A percentile compares a stretch with the other conserved stretches of the same genome.
phyloP scores from a whole-genome alignment of 208 protist species.

The Leishmania tarentolae region DNA sequence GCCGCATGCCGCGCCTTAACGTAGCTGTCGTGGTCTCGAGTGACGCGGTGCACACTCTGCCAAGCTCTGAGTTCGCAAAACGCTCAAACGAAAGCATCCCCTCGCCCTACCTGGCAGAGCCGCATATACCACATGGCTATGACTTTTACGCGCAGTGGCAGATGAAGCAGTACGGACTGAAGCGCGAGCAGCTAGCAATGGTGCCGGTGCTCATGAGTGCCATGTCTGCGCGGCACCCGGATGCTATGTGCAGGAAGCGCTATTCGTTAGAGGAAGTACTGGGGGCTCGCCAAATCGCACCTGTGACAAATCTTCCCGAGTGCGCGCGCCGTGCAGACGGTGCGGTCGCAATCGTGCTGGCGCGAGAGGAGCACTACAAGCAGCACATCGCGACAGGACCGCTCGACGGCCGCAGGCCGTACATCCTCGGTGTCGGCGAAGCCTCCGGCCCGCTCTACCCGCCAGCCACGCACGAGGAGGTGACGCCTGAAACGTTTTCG shows the following conservation, averaged over 20 bases:
- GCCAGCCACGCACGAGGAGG: slow-evolving; percentile 42
- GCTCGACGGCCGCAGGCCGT: slow-evolving; percentile 21
- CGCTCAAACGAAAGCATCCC: slow-evolving; percentile 46
- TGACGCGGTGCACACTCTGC: slow-evolving; percentile 57
- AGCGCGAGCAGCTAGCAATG: slow-evolving; percentile 79
- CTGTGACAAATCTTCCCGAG: slow-evolving; percentile 56
- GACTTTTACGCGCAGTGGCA: slow-evolving; percentile 78
- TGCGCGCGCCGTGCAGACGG: slow-evolving; percentile 78
- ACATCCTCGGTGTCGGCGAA: slow-evolving; percentile 57
- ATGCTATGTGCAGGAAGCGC: slow-evolving; percentile 55
- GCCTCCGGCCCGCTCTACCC: slow-evolving; percentile 72
- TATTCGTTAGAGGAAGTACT: slow-evolving; percentile 57
- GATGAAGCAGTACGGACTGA: slow-evolving; percentile 63
- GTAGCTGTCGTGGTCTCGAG: slow-evolving; percentile 63
- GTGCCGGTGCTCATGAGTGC: slow-evolving; percentile 71
- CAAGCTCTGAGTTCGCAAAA: slow-evolving; percentile 42
- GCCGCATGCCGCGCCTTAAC: slow-evolving; percentile 30
- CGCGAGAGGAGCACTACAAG: slow-evolving; percentile 49
- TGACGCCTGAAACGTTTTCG: slow-evolving; percentile 63
- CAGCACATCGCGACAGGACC: slow-evolving; percentile 24
- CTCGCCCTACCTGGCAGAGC: slow-evolving; percentile 41
- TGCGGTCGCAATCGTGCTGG: slow-evolving; percentile 60
- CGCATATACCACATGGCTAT: slow-evolving; percentile 71
- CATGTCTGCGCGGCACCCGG: slow-evolving; percentile 63
- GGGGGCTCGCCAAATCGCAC: slow-evolving; percentile 44